These are phyloP conservation scores for Arthrobotrys entomopaga DNA, from an alignment of 2,329 filamentous ascomycete genomes.

Conservation along the genomic window DNA sequence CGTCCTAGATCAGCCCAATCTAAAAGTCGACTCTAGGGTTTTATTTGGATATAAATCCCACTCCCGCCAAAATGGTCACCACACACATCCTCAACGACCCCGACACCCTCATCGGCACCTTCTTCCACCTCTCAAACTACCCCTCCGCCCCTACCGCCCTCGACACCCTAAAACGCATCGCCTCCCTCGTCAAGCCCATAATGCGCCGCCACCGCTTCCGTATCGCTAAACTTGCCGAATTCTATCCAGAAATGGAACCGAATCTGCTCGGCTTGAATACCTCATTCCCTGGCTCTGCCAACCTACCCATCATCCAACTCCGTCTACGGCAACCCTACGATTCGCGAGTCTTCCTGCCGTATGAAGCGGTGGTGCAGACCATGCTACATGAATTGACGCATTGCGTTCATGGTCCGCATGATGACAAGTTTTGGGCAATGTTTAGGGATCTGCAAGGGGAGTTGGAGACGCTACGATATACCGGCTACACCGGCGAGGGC, in stretches of 20 bases:
- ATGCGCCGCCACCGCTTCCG: conserved; percentile 88
- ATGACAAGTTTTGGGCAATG: conserved; percentile 76
- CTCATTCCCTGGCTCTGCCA: conserved; percentile 38
- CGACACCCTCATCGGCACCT: conserved; percentile 56
- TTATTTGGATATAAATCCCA: too few species aligned
- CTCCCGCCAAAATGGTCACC: conserved; percentile 50
- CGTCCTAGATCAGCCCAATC: too few species aligned
- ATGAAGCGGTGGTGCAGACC: conserved; percentile 85
- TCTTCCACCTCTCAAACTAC: conserved; percentile 64
- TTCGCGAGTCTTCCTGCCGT: conserved; percentile 77
- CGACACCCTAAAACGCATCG: conserved; percentile 77
- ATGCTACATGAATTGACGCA: conserved; percentile 96
- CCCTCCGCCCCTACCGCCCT: conserved; percentile 65
- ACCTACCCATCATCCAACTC: conserved; percentile 71
- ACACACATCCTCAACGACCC: conserved; percentile 49
- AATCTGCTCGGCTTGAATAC: conserved; percentile 50
- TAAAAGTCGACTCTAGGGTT: too few species aligned
- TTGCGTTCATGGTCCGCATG: conserved; percentile 83
- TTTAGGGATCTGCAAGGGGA: conserved; percentile 79
- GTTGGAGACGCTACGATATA: conserved; percentile 83
- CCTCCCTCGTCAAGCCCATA: conserved; percentile 90
- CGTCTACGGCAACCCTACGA: conserved; percentile 81
- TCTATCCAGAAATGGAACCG: conserved; percentile 72
- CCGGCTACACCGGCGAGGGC: conserved; percentile 88
- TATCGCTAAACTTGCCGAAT: conserved; percentile 82